Conservation (phyloP, 2,329 filamentous ascomycete species). For the Pseudonectria buxi region DNA sequence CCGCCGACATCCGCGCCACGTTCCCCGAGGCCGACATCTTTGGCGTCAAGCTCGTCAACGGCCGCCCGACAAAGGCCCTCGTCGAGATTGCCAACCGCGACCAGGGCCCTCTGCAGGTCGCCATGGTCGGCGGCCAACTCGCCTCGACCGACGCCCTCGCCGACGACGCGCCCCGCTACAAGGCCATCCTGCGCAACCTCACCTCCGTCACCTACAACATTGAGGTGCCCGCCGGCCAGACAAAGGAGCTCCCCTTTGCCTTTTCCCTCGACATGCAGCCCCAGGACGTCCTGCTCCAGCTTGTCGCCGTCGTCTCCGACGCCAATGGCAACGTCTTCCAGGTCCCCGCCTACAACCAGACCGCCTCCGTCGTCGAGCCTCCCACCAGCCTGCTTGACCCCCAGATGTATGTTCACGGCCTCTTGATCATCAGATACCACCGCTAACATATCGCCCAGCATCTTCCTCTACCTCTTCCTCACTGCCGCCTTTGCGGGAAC, state of each 20-base stretch:
- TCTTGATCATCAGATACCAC: background rate
- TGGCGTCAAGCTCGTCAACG: slow-evolving; percentile 92
- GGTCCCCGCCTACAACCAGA: slow-evolving; percentile 71
- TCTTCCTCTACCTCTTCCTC: slow-evolving; percentile 96
- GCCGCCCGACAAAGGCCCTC: slow-evolving; percentile 73
- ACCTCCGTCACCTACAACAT: slow-evolving; percentile 69
- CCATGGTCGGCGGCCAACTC: slow-evolving; percentile 71
- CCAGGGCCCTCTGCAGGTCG: slow-evolving; percentile 63
- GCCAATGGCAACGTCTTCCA: slow-evolving; percentile 65
- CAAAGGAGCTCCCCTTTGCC: slow-evolving; percentile 69
- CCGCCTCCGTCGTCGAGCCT: slow-evolving; percentile 80
- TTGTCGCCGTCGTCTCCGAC: slow-evolving; percentile 68
- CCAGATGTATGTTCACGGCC: slow-evolving; percentile 67
- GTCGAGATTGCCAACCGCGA: slow-evolving; percentile 84
- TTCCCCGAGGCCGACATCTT: slow-evolving; percentile 74
- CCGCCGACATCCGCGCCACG: slow-evolving; percentile 58
- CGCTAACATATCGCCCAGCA: slow-evolving; percentile 47
- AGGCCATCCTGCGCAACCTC: slow-evolving; percentile 72
- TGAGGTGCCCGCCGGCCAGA: slow-evolving; percentile 67
- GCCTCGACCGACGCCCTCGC: slow-evolving; percentile 48
- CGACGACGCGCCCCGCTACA: slow-evolving; percentile 35
- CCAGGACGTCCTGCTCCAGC: slow-evolving; percentile 73
- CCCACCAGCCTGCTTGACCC: slow-evolving; percentile 90
- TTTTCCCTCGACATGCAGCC: slow-evolving; percentile 91
- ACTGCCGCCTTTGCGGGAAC: slow-evolving; percentile 69